Evolutionary conservation across 1,284 basidiomycete species (phyloP).

Genomic region (Rhodotorula sp.): DNA sequence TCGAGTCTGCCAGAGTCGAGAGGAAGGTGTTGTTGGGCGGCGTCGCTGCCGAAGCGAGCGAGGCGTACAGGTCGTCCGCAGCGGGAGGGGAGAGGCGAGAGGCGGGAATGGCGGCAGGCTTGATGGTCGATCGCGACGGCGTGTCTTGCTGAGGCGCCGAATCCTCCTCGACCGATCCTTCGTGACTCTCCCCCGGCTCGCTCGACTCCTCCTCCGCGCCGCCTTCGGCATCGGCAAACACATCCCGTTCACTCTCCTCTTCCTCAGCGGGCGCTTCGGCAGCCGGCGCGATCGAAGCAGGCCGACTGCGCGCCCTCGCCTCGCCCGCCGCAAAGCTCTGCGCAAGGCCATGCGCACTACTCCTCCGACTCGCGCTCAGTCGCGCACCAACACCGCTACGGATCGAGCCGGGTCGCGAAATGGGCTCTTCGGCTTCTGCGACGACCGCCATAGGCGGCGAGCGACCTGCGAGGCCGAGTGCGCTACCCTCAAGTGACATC

Average conservation of each 20-base stretch:
- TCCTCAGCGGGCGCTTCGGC: not conserved
- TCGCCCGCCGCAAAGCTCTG: not conserved
- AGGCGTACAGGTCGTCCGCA: slow-evolving; percentile 18
- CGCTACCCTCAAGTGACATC: slow-evolving; percentile 11
- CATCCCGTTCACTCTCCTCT: not conserved
- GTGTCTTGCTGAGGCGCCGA: not conserved
- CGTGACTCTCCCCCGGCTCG: no score
- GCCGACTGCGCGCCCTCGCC: slow-evolving; percentile 1
- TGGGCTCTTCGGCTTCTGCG: slow-evolving; percentile 38
- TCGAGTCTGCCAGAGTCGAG: slow-evolving; percentile 52
- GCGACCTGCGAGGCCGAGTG: not conserved
- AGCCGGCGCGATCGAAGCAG: slow-evolving; percentile 10
- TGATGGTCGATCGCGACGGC: not conserved
- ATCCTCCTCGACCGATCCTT: no score
- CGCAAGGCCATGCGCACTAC: not conserved
- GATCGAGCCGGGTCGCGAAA: slow-evolving; percentile 19
- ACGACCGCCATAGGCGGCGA: slow-evolving; percentile 30
- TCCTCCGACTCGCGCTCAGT: not conserved
- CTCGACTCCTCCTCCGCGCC: no score
- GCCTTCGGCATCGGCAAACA: not conserved
- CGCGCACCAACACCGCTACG: not conserved
- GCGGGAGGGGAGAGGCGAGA: slow-evolving; percentile 14
- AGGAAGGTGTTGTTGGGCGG: slow-evolving; percentile 56
- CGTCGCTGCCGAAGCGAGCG: slow-evolving; percentile 47
- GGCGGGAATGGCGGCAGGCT: not conserved